Conservation (phyloP, 1,284 basidiomycete genomes). For the Cystobasidiaceae sp. region DNA sequence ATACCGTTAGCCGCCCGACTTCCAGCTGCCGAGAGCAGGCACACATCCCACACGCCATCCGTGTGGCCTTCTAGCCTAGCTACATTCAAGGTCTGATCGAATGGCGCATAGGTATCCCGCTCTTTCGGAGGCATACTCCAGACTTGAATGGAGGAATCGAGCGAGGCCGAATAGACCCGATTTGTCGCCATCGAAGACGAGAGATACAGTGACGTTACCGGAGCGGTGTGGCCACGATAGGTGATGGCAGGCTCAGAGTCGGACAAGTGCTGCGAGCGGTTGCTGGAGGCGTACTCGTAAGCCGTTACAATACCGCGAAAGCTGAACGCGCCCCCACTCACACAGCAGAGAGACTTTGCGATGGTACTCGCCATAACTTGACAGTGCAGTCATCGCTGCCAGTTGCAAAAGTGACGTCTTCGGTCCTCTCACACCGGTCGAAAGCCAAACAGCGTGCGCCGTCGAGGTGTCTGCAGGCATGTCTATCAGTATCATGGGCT, state of each 20-base stretch:
- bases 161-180: conserved; percentile 80
- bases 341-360: conserved; percentile 14
- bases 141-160: conserved; percentile 86
- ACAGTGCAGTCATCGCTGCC: conserved; percentile 93
- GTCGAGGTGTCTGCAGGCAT: conserved; percentile 71
- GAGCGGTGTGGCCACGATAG: conserved; percentile 82
- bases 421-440: conserved; percentile 26
- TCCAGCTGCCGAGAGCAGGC: conserved; percentile 48
- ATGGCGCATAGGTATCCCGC: conserved; percentile 78
- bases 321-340: conserved; percentile 16
- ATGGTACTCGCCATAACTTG: conserved; percentile 78
- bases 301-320: conserved; percentile 16
- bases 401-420: conserved; percentile 66
- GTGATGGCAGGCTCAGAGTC: conserved; percentile 88
- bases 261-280: conserved; percentile 32
- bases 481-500: conserved; percentile 20
- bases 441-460: conserved; percentile 55
- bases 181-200: conserved; percentile 61
- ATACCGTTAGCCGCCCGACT: neutral
- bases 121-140: conserved; percentile 71
- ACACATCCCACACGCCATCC: conserved; percentile 91
- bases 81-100: conserved; percentile 68
- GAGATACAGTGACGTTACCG: conserved; percentile 84
- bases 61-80: conserved; percentile 84
- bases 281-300: conserved; percentile 35